These are phyloP conservation scores for Plenodomus lindquistii DNA, from an alignment of 2,329 filamentous ascomycete species.

Conservation along the genomic window DNA sequence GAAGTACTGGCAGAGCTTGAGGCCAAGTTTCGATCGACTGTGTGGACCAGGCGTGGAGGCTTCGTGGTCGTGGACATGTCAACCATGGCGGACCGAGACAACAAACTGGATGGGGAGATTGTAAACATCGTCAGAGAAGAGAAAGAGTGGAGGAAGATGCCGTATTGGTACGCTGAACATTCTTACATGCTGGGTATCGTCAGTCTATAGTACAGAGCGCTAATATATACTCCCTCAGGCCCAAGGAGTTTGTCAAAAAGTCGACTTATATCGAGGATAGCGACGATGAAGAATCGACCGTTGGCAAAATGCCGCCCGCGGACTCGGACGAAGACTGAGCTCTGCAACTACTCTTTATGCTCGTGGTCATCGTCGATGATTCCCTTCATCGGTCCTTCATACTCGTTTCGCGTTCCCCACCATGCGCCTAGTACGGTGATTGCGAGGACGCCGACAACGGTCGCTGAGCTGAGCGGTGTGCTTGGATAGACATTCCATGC, in stretches of 20 bases:
- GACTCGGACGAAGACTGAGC: constrained; percentile 68
- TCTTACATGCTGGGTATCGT: constrained; percentile 16
- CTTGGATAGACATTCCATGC: constrained; percentile 96
- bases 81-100: constrained; percentile 66
- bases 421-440: constrained; percentile 67
- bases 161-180: constrained; percentile 67
- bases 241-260: constrained; percentile 74
- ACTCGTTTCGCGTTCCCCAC: constrained; percentile 56
- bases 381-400: constrained; percentile 42
- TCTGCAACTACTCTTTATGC: constrained; percentile 33
- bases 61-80: constrained; percentile 81
- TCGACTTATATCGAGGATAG: constrained; percentile 63
- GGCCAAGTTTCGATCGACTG: constrained; percentile 82
- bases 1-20: constrained; percentile 78
- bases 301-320: constrained; percentile 83
- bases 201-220: constrained; percentile 14
- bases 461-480: constrained; percentile 63
- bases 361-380: constrained; percentile 33
- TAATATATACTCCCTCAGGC: constrained; percentile 58
- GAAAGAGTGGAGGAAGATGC: constrained; percentile 85
- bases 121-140: constrained; percentile 91
- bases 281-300: constrained; percentile 76
- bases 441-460: constrained; percentile 72
- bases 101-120: constrained; percentile 85
- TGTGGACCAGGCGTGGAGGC: constrained; percentile 89